Evolutionary conservation across 1,284 basidiomycete species (phyloP).

Genomic region (Microbotryum silenes-acaulis): DNA sequence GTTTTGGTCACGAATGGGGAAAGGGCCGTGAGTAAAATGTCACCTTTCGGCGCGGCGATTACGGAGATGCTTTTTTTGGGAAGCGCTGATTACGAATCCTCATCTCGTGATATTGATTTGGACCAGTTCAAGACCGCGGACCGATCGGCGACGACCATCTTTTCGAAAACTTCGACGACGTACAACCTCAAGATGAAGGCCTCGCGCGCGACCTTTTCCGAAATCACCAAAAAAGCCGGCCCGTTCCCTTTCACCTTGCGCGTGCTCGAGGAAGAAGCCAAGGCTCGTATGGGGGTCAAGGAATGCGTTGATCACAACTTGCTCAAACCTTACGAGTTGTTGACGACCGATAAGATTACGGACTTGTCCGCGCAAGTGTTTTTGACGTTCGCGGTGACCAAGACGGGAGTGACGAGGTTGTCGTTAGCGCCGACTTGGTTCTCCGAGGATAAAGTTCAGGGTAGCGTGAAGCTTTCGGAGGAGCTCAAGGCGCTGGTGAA

Average conservation of each 20-base stretch:
- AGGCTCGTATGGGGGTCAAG: constrained; percentile 86
- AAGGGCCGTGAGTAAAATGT: constrained; percentile 58
- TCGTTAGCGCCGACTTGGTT: constrained; percentile 72
- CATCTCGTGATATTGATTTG: neutral
- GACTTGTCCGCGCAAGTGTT: constrained; percentile 34
- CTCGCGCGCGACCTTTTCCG: constrained; percentile 85
- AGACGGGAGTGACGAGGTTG: constrained; percentile 37
- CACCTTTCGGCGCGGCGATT: neutral
- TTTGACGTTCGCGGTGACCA: constrained; percentile 37
- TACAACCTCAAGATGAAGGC: constrained; percentile 98
- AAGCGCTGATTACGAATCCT: too few species aligned
- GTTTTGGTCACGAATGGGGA: constrained; percentile 79
- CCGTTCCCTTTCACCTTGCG: constrained; percentile 97
- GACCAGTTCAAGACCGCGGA: constrained; percentile 30
- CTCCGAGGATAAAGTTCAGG: constrained; percentile 79
- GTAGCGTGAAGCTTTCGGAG: constrained; percentile 76
- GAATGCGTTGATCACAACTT: constrained; percentile 91
- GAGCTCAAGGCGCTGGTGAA: constrained; percentile 70
- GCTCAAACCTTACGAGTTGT: constrained; percentile 79
- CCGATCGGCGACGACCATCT: constrained; percentile 75
- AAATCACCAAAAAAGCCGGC: constrained; percentile 96
- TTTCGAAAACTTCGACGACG: constrained; percentile 68
- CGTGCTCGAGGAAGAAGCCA: constrained; percentile 87
- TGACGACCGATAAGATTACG: constrained; percentile 32
- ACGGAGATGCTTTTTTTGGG: too few species aligned